A percentile compares a stretch with the other conserved stretches of the same genome.
Conservation (phyloP, 2,329 filamentous ascomycete species). For the Stemphylium beticola region DNA sequence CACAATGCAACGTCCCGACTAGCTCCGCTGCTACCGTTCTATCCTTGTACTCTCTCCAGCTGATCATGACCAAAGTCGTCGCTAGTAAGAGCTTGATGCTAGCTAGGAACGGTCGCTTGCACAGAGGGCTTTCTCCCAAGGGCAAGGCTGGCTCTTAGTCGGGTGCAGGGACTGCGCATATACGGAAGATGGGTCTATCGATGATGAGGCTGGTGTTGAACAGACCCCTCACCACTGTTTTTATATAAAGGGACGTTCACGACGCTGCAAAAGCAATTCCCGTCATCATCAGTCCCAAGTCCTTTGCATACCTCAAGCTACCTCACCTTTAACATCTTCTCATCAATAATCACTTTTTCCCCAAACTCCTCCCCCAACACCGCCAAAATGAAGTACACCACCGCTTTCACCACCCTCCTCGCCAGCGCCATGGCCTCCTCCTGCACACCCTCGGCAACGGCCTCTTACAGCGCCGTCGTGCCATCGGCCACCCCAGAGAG, state of each 20-base stretch:
- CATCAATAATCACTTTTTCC: slow-evolving; percentile 15
- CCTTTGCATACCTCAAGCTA: not conserved
- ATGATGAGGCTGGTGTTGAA: slow-evolving; percentile 2
- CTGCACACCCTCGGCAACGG: slow-evolving; percentile 13
- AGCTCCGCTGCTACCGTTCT: not conserved
- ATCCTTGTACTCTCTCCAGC: not conserved
- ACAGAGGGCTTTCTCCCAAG: not conserved
- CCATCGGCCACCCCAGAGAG: slow-evolving; percentile 7
- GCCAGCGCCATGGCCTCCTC: slow-evolving; percentile 3
- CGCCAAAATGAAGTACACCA: slow-evolving; percentile 44
- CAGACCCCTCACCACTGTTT: not conserved
- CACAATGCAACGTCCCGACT: slow-evolving; percentile 6
- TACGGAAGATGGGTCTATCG: not conserved
- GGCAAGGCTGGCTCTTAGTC: not conserved
- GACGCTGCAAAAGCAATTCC: not conserved
- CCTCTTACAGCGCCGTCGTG: slow-evolving; percentile 18
- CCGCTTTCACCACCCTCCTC: slow-evolving; percentile 17
- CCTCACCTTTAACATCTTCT: not conserved
- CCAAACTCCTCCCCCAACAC: not conserved
- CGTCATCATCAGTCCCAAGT: not conserved
- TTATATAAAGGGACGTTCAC: not conserved
- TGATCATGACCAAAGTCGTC: not conserved
- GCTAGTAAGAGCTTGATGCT: slow-evolving; percentile 1
- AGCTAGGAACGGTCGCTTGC: slow-evolving; percentile 1
- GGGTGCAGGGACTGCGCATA: slow-evolving; percentile 4